These are phyloP conservation scores for Thielaviopsis musarum DNA, from an alignment of 2,329 filamentous ascomycete genomes.

Conservation along the genomic window DNA sequence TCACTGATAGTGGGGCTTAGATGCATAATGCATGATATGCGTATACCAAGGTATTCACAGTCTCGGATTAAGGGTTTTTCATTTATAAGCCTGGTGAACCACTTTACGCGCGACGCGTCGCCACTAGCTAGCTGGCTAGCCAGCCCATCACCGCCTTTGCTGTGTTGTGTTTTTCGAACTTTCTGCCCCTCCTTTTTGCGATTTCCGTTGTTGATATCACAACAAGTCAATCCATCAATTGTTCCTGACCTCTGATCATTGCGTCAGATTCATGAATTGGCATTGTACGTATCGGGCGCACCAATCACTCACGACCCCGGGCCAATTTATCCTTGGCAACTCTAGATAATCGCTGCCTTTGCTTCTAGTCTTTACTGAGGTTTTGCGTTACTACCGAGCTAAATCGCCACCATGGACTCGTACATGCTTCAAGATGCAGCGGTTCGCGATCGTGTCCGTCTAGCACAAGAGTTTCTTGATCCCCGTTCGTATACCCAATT, in stretches of 20 bases:
- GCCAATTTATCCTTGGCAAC: no score
- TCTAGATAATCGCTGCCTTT: background rate
- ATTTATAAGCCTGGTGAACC: background rate
- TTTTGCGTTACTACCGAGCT: background rate
- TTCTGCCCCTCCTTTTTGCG: conserved; percentile 9
- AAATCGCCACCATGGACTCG: conserved; percentile 43
- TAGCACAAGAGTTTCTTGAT: conserved; percentile 85
- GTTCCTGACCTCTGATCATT: no score
- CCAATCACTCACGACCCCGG: no score
- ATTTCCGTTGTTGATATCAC: background rate
- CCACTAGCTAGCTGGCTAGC: background rate
- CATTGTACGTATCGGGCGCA: no score
- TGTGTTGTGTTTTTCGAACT: background rate
- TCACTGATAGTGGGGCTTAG: no score
- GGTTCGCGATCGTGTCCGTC: conserved; percentile 64
- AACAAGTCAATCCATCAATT: no score
- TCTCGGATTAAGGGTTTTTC: no score
- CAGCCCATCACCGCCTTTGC: background rate
- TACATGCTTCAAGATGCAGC: conserved; percentile 71
- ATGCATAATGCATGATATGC: background rate
- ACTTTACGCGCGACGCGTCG: conserved; percentile 12
- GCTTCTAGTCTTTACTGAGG: background rate
- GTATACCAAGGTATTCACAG: background rate
- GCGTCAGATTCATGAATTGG: no score
- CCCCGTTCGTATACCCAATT: conserved; percentile 45